These are phyloP conservation scores for Pseudozyma pruni DNA, from an alignment of 1,284 basidiomycete species.

Conservation along the genomic window DNA sequence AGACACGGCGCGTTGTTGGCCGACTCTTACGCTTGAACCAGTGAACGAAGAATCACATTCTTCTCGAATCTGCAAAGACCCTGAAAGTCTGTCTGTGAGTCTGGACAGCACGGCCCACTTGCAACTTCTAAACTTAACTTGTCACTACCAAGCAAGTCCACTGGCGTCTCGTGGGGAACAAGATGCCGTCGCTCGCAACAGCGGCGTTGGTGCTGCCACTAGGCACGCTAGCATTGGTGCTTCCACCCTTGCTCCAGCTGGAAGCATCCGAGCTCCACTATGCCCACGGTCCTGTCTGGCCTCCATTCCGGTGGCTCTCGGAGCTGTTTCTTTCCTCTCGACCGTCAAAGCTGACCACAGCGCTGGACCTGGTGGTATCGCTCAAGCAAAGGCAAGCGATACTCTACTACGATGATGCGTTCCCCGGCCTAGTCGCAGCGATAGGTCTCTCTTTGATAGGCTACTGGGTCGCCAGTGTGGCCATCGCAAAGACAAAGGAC, in stretches of 20 bases:
- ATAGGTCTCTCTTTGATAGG: conserved; percentile 46
- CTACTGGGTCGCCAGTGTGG: conserved; percentile 32
- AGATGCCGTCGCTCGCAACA: conserved; percentile 18
- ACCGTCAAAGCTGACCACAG: conserved; percentile 9
- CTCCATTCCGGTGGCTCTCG: conserved; percentile 27
- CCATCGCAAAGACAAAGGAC: conserved; percentile 42
- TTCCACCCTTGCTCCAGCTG: conserved; percentile 30
- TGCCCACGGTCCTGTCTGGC: conserved; percentile 11
- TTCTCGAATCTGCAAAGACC: no score
- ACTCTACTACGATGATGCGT: conserved; percentile 39
- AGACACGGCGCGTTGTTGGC: conserved; percentile 6
- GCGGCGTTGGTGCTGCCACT: conserved; percentile 28
- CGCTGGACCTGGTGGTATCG: conserved; percentile 8
- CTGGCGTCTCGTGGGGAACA: not conserved
- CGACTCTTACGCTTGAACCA: not conserved
- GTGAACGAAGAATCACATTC: no score
- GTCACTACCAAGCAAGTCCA: not conserved
- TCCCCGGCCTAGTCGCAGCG: conserved; percentile 49
- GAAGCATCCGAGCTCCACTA: conserved; percentile 10
- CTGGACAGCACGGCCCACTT: no score
- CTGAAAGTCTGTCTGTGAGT: no score
- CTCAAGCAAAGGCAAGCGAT: conserved; percentile 3
- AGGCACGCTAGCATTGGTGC: conserved; percentile 12
- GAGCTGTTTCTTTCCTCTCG: conserved; percentile 8
- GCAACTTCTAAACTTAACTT: not conserved